Evolutionary conservation across 192 early-diverging fungal species (phyloP), one percentile per base, ranked within the genome.

Genomic region (Backusella sp.): DNA sequence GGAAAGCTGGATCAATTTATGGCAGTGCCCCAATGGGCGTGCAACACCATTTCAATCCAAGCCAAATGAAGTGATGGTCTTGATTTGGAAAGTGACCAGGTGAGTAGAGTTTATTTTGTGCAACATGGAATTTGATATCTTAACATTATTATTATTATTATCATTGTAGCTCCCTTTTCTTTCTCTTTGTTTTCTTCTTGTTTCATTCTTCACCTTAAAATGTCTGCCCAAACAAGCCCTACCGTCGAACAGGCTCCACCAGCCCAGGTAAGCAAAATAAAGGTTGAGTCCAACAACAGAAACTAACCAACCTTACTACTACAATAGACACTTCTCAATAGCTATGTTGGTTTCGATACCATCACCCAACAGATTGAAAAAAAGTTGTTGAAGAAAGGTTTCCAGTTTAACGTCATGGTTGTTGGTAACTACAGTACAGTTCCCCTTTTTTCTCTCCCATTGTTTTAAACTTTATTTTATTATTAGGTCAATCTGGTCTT

Each of bases 341-440:
- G 90, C 81, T 98, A 99, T 85, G 97, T 99, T 80, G 97, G 97
- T 66, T 99, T 98, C 84, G 96, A 98, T 86, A 92, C 92, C 76
- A 95, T 99, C 87, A 95, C 96, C 73, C 86, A 90, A 76, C 97
- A 99, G 90, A 97, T 98, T 85, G 95, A 98, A 82, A 94, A 93
- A 87, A 99, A 98, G 88, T 88, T 97, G 76, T 83, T 98, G 46
- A 97, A 98, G 90, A 92, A 96, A 46, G 96, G 96, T 62, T 99
- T 99, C 88, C 92, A 94, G 78, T 96, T 99, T 82, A 99, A 98
- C 85, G 83, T 99, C 71, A 98, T 99, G 89, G 94, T 98, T 44
- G 97, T 99, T 76, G 94, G 94, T 94, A 59, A 75, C 90, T 26
- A 93, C 92, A 84, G 39, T 2, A 9, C 0, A 17, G 3, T 68